Conservation (phyloP, 768 basidiomycete genomes). For the Russula sp. region DNA sequence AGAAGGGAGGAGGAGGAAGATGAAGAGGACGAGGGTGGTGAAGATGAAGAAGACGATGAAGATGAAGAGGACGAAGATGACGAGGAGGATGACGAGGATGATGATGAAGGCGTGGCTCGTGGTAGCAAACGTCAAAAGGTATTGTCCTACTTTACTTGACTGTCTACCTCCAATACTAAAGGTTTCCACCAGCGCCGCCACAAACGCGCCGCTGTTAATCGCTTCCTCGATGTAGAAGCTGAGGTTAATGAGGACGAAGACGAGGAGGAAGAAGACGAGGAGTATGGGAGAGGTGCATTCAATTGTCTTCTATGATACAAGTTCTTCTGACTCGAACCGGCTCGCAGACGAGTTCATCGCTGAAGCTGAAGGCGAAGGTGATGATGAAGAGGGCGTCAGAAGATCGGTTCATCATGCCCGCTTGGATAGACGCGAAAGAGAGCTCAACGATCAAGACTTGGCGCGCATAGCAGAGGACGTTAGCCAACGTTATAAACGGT, state of each 20-base stretch:
- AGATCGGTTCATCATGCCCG: slow-evolving; percentile 59
- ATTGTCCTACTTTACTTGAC: background rate
- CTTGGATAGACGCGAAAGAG: slow-evolving; percentile 63
- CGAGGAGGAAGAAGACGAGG: slow-evolving; percentile 85
- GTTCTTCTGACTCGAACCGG: slow-evolving; percentile 10
- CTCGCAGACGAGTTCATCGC: slow-evolving; percentile 65
- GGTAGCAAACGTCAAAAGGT: slow-evolving; percentile 62
- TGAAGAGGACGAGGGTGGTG: slow-evolving; percentile 39
- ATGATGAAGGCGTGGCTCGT: slow-evolving; percentile 38
- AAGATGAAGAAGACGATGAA: slow-evolving; percentile 36
- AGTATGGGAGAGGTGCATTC: slow-evolving; percentile 44
- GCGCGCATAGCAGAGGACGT: slow-evolving; percentile 81
- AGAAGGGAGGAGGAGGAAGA: slow-evolving; percentile 31
- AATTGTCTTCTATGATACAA: background rate
- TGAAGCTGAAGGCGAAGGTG: slow-evolving; percentile 52
- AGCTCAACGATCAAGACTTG: slow-evolving; percentile 71
- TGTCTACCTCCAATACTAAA: slow-evolving; percentile 4
- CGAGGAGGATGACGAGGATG: slow-evolving; percentile 36
- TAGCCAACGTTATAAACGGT: slow-evolving; percentile 68
- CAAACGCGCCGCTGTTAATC: slow-evolving; percentile 57
- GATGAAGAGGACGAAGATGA: slow-evolving; percentile 37
- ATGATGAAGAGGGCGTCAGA: slow-evolving; percentile 49
- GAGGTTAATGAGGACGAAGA: slow-evolving; percentile 97
- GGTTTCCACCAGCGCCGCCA: slow-evolving; percentile 48
- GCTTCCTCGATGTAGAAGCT: slow-evolving; percentile 94